Evolutionary conservation across 2,329 filamentous ascomycete genomes (phyloP), one percentile per base, ranked within the genome.

Genomic region (Sordariomycetes sp.): DNA sequence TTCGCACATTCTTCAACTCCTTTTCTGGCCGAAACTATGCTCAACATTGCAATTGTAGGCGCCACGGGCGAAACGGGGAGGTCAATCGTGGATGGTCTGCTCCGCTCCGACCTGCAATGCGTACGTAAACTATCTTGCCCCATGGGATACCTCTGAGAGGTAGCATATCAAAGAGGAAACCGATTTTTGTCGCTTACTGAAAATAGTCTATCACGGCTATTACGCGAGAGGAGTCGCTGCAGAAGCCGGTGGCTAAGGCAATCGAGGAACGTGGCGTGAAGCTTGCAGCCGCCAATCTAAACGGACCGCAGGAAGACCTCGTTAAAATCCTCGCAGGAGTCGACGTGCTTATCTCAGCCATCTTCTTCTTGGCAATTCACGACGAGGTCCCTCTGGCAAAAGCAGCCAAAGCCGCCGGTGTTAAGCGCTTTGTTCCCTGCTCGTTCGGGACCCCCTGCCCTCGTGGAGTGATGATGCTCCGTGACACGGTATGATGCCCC

Each of bases 391-490:
- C 55, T 2, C 54, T 74, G 3, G 58, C 60, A 21, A 59, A 58
- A 21, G 70, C 69, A 3, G 61, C 65, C 2, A 67, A 70, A 41
- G 53, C 54, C 30, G 64, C 62, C 4, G 66, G 68, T 1, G 62
- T 73, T 8, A 57, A 61, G 39, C 61, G 71, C 28, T 75, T 71
- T 41, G 58, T 74, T 20, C 69, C 69, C 3, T 67, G 63, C 42
- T 61, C 57, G 35, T 73, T 67, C 35, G 60, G 57, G n/a, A 63
- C 66, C 0, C 50, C 66, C 12, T 50, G 58, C 2, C 61, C 67
- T 2, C 55, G 61, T 0, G 63, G 62, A 6, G 41, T 52, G 6
- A 42, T 53, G 39, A 12, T 10, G 11, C 15, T 49, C 12, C 33
- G 35, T 16, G 50, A 54, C 17, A 9, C 38, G 32, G 48, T 51